Percentiles rank a stretch among this genome's conserved stretches.
Evolutionary conservation across 345 rosid species (phyloP).

Genomic region (Trapa bicornis): DNA sequence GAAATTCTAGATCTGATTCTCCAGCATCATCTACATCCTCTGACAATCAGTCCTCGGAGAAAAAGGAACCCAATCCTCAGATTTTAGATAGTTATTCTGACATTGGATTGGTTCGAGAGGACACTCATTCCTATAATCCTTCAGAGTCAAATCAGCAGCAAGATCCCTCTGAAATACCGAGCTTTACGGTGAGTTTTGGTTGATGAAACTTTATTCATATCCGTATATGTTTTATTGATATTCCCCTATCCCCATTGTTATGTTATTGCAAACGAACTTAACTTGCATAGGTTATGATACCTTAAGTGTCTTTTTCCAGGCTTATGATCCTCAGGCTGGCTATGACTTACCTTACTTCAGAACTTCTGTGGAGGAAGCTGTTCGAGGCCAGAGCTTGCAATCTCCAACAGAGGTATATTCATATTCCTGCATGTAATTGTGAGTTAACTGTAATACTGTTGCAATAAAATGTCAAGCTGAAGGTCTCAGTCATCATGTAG

Average conservation of each 20-base stretch:
- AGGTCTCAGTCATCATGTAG: neutral
- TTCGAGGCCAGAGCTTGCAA: slow-evolving; percentile 46
- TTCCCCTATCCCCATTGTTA: neutral
- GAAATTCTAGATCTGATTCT: slow-evolving; percentile 48
- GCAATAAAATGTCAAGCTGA: neutral
- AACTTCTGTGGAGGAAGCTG: slow-evolving; percentile 47
- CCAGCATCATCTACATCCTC: slow-evolving; percentile 38
- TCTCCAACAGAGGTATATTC: slow-evolving; percentile 65
- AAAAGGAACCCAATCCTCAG: slow-evolving; percentile 40
- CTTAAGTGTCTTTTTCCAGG: slow-evolving; percentile 23
- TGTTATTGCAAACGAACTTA: neutral
- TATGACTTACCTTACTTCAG: slow-evolving; percentile 68
- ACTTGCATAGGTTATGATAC: neutral
- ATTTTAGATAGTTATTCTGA: slow-evolving; percentile 40
- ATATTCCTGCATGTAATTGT: neutral
- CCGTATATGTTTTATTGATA: neutral
- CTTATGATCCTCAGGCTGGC: slow-evolving; percentile 44
- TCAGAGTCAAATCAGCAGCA: slow-evolving; percentile 52
- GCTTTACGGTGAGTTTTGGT: slow-evolving; percentile 43
- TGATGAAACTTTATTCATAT: neutral
- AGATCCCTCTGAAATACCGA: slow-evolving; percentile 48
- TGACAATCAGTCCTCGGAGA: slow-evolving; percentile 46
- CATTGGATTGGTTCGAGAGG: slow-evolving; percentile 42
- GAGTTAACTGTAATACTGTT: neutral
- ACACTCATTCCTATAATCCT: slow-evolving; percentile 42